These are phyloP conservation scores for Guyanaporus albipodus DNA, from an alignment of 768 basidiomycete genomes.

Conservation along the genomic window DNA sequence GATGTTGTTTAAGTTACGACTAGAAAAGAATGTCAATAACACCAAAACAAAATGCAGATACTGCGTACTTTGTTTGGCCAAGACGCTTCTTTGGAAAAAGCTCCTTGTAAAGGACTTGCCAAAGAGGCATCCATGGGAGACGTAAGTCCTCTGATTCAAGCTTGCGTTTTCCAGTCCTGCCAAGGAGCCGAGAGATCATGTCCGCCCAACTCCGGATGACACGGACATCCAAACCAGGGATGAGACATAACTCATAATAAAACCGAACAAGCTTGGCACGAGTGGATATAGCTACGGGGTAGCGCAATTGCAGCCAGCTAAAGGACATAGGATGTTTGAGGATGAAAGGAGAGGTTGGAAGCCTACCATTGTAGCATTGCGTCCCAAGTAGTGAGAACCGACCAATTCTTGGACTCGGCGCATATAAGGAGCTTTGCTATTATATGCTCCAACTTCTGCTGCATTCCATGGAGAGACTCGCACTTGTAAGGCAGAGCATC, in stretches of 20 bases:
- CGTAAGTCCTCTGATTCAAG: slow-evolving; percentile 64
- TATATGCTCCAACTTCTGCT: slow-evolving; percentile 61
- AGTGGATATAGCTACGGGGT: slow-evolving; percentile 65
- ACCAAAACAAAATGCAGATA: background rate
- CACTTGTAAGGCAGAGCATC: slow-evolving; percentile 68
- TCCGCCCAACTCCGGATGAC: slow-evolving; percentile 73
- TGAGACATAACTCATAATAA: slow-evolving; percentile 74
- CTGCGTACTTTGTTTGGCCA: slow-evolving; percentile 54
- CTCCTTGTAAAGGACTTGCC: slow-evolving; percentile 69
- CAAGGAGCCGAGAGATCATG: slow-evolving; percentile 68
- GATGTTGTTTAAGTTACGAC: slow-evolving; percentile 67
- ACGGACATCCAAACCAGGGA: slow-evolving; percentile 73
- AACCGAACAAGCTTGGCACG: slow-evolving; percentile 68
- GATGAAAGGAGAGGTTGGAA: background rate
- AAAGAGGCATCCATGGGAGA: slow-evolving; percentile 74
- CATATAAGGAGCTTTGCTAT: slow-evolving; percentile 65
- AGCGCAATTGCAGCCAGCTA: slow-evolving; percentile 81
- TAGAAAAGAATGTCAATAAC: slow-evolving; percentile 19
- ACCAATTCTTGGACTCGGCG: slow-evolving; percentile 74
- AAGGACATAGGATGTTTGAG: slow-evolving; percentile 4
- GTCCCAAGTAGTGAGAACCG: slow-evolving; percentile 72
- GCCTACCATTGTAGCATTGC: slow-evolving; percentile 72
- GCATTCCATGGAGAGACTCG: slow-evolving; percentile 71
- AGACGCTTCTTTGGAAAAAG: slow-evolving; percentile 67
- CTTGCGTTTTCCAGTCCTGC: slow-evolving; percentile 65